Conservation (phyloP, 805 yeast species). For the Hanseniaspora meyeri region DNA sequence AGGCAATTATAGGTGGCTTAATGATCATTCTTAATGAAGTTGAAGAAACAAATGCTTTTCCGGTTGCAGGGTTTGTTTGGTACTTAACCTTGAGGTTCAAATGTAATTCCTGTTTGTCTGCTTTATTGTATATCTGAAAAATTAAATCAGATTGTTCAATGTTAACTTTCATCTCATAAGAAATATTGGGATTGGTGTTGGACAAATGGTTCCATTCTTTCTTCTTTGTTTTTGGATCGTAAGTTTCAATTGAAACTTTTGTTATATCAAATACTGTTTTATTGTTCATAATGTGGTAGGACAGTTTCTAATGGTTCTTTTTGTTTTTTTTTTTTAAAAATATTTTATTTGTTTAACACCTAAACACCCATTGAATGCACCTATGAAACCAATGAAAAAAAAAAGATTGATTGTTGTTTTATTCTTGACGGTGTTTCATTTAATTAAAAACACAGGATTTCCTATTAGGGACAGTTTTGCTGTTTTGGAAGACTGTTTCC, state of each 20-base stretch:
- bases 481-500: no score
- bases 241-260: conserved; percentile 4
- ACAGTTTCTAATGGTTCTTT: not conserved
- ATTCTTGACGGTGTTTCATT: not conserved
- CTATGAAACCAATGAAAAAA: no score
- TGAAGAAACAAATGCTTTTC: not conserved
- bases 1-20: conserved; percentile 10
- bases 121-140: conserved; percentile 1
- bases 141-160: not conserved
- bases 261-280: not conserved
- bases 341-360: not conserved
- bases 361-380: no score
- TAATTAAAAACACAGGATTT: no score
- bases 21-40: conserved; percentile 1
- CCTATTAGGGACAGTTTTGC: no score
- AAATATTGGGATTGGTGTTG: not conserved
- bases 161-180: not conserved
- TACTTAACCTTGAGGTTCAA: not conserved
- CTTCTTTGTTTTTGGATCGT: not conserved
- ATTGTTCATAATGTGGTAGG: not conserved
- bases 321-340: not conserved
- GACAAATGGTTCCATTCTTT: conserved; percentile 11
- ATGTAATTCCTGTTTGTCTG: not conserved
- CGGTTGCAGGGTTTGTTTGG: not conserved
- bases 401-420: no score